Evolutionary conservation across 345 rosid genomes (phyloP).

Genomic region (Eucalyptus fibrosa): DNA sequence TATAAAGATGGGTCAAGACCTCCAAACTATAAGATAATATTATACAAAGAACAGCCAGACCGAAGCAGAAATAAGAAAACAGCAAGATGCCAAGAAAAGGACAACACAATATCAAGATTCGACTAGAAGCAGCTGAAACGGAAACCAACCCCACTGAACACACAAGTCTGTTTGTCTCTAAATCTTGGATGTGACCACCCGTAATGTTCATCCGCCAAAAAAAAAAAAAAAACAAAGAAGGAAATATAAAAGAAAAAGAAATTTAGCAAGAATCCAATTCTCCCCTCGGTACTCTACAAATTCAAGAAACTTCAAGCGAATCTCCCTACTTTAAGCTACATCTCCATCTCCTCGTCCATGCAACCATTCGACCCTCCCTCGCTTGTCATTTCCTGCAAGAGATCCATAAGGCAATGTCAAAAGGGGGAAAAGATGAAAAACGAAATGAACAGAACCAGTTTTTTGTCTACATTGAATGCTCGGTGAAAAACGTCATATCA

Average conservation of each 20-base stretch:
- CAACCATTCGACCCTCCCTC: conserved; percentile 41
- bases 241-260: background rate
- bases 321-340: conserved; percentile 8
- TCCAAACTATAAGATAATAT: background rate
- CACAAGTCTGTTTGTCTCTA: background rate
- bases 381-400: conserved; percentile 19
- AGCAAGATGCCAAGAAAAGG: background rate
- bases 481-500: background rate
- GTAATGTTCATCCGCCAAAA: background rate
- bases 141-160: background rate
- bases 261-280: background rate
- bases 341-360: conserved; percentile 52
- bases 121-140: background rate
- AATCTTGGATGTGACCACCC: background rate
- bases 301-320: conserved; percentile 1
- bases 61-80: background rate
- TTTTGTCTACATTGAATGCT: background rate
- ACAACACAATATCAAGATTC: background rate
- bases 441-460: background rate
- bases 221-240: background rate
- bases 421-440: background rate
- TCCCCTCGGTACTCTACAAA: background rate
- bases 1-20: background rate
- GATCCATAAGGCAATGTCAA: background rate
- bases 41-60: background rate